Evolutionary conservation across 73 alveolate species (phyloP), one percentile per base, ranked within the genome.

Genomic region (Durusdinium trenchii): DNA sequence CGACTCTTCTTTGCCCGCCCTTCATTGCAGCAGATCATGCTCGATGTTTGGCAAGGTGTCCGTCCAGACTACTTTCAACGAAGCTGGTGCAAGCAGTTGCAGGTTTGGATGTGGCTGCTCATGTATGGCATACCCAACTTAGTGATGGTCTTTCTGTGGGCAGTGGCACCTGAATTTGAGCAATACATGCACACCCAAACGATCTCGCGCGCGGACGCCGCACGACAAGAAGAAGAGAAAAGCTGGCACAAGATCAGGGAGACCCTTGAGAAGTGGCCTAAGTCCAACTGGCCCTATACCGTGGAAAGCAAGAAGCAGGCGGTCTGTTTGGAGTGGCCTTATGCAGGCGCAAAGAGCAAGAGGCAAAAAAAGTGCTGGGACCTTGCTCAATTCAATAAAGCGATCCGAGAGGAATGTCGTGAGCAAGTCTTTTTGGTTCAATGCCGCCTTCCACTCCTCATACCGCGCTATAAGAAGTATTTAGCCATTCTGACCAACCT

Each of bases 11-110:
- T 76, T 43, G 86, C 86, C 36, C 86, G 86, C 16, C 86, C 86
- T 10, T 12, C 61, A 16, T 43, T 76, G 86, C 86, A 76, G 28
- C 86, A 23, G 61, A 76, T 76, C 46, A 76, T 76, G 86, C 45
- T n/a, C 16, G 61, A 76, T 43, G 61, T 76, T 40, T 76, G 86
- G 86, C 86, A 60, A 3, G 86, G 86, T 43, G 86, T 76, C 36
- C 86, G 86, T 14, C 86, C 86, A 1, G 61, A 76, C 6, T 76
- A 52, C 46, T 76, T 26, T 42, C 28, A n/a, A 36, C 54, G 61
- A 9, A 76, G 61, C 26, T 18, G 26, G 7, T 43, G 61, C 61
- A 76, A 43, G 60, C 61, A 23, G 86, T 9, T 76, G 40, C 86
- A 76, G 36, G 86, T 43, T 76, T 76, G 61, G 86, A 14, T 23